phyloP scores from a whole-genome alignment of 1,139 yeast genomes.

The Arxiozyma bovina region DNA sequence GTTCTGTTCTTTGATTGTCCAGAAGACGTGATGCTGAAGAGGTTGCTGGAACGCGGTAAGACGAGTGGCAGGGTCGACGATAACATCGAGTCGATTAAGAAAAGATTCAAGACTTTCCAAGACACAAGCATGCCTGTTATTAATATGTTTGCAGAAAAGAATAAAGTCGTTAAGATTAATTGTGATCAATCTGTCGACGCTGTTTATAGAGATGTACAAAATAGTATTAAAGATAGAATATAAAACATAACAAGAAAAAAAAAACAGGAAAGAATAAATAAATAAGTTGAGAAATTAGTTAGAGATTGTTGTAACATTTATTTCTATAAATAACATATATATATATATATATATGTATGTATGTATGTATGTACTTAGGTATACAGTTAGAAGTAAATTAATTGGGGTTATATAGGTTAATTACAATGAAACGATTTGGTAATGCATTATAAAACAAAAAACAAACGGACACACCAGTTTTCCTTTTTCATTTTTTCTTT shows the following conservation, averaged over 20 bases:
- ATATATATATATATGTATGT: slow-evolving; percentile 1
- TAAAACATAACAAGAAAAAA: not conserved
- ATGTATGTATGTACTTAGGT: not conserved
- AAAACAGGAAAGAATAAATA: too few relatives aligned
- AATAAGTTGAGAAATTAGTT: too few relatives aligned
- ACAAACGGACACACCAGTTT: too few relatives aligned
- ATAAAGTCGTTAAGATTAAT: slow-evolving; percentile 65
- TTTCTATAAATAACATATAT: not conserved
- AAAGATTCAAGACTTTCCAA: slow-evolving; percentile 76
- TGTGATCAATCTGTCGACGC: slow-evolving; percentile 76
- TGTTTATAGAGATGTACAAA: slow-evolving; percentile 65
- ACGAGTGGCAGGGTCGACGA: slow-evolving; percentile 93
- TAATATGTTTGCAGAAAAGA: slow-evolving; percentile 66
- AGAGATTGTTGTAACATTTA: too few relatives aligned
- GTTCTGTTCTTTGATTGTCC: slow-evolving; percentile 93
- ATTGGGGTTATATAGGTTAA: too few relatives aligned
- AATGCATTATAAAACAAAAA: too few relatives aligned
- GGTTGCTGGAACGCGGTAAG: slow-evolving; percentile 85
- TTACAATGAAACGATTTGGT: too few relatives aligned
- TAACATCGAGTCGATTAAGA: slow-evolving; percentile 79
- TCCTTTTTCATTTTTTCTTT: not conserved
- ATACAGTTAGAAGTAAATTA: too few relatives aligned
- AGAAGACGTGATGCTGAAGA: slow-evolving; percentile 73
- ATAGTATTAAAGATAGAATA: slow-evolving; percentile 42
- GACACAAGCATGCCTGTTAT: slow-evolving; percentile 96